Evolutionary conservation across 2,329 filamentous ascomycete species (phyloP), one percentile per base, ranked within the genome.

Genomic region (Dothistroma septosporum): DNA sequence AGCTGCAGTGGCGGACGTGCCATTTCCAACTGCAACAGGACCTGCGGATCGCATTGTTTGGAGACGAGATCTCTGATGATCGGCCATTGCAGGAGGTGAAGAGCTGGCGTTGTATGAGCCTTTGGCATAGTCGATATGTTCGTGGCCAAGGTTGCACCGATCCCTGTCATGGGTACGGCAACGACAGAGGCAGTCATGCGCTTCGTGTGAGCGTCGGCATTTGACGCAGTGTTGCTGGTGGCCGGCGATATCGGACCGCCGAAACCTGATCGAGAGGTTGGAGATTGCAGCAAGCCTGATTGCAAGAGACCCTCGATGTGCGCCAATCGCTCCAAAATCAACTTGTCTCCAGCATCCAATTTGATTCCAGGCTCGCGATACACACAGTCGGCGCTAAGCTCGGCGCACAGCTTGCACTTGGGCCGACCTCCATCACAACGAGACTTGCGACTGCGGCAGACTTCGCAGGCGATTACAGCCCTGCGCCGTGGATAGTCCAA

Each of bases 51-150:
- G 73, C 92, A 92, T 2, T 87, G 88, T 35, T 86, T 82, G 31
- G 88, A 88, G 9, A 93, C 88, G 22, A 94, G 79, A 70, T 92
- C 87, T 28, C 88, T 83, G 66, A 93, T 92, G 66, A 92, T 79
- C 12, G 90, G 90, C 85, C 90, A 92, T 69, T 92, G 89, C 6
- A 93, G 79, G 21, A 93, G 78, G 73, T 93, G 87, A 67, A 92
- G 78, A 1, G 89, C 89, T 6, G 90, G 89, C 61, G 90, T 93
- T 0, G 89, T 92, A 74, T 93, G 90, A 16, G 88, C 82, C 75
- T 91, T 92, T 22, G 90, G 90, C 89, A 93, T 93, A 28, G 88
- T 91, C 2, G 89, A 92, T 65, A 93, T 91, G 73, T 91, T 92
- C 58, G 80, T 84, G 84, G 88, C 88, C 19, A 58, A 28, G 6